phyloP scores from a whole-genome alignment of 768 basidiomycete genomes.

The Podaxis sp. region DNA sequence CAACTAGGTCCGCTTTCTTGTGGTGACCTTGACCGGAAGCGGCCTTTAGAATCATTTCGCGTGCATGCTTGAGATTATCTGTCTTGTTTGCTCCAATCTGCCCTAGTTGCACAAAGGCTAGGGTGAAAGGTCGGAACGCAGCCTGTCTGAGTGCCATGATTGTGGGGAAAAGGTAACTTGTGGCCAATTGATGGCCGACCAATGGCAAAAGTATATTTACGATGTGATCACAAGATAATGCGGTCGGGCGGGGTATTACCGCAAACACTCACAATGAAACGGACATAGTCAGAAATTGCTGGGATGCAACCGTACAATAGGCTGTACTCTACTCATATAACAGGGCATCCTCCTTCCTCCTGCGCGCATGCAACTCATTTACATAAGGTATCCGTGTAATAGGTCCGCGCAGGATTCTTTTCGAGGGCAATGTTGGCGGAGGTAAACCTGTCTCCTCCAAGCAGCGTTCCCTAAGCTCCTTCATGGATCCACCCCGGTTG shows the following conservation, averaged over 20 bases:
- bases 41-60: conserved; percentile 76
- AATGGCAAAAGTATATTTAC: not conserved
- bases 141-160: conserved; percentile 10
- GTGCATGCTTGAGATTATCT: conserved; percentile 81
- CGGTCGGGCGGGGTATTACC: not conserved
- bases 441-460: conserved; percentile 25
- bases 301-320: not conserved
- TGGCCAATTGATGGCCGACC: not conserved
- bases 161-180: not conserved
- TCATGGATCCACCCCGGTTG: conserved; percentile 27
- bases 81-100: conserved; percentile 66
- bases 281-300: too few species aligned
- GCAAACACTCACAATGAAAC: too few species aligned
- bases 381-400: conserved; percentile 20
- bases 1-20: conserved; percentile 76
- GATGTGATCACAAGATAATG: not conserved
- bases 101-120: conserved; percentile 93
- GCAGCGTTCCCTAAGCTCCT: conserved; percentile 22
- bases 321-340: conserved; percentile 5
- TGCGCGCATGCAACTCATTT: conserved; percentile 21
- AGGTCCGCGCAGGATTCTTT: conserved; percentile 23
- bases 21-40: conserved; percentile 41
- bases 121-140: conserved; percentile 67
- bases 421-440: conserved; percentile 24
- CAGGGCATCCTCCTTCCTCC: conserved; percentile 21